Evolutionary conservation across 805 yeast species (phyloP), one percentile per base, ranked within the genome.

Genomic region (Yarrowia hollandica): DNA sequence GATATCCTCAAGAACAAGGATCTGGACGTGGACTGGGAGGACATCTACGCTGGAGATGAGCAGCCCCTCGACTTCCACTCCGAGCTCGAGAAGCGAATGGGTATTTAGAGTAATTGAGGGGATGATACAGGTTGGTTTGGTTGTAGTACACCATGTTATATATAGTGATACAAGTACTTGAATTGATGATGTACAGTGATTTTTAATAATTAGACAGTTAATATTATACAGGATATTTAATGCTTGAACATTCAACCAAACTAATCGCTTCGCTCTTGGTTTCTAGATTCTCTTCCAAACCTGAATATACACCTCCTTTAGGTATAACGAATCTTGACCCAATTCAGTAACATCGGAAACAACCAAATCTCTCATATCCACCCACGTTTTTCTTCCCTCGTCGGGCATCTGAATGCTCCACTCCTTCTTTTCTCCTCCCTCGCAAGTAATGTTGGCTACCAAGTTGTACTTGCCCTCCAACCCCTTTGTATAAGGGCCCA

Each of bases 21-120:
- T 61, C 73, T 84, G 18, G 72, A 82, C 14, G 75, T 92, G 38
- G 97, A 89, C 66, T 92, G 98, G 97, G 98, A 94, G 67, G 98
- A 94, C 67, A 79, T 92, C 18, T 91, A 91, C 71, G 77, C 77
- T 23, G 70, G 67, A 59, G 72, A 67, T 28, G 41, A 56, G 18
- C 28, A 67, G 15, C 69, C 69, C 11, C 67, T 64, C 28, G 88
- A 84, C 67, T 80, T 90, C 75, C 96, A 89, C 70, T 68, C 83
- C 14, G 90, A 85, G 66, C 78, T 90, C 78, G 94, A 87, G 72
- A 80, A 74, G 68, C 79, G 76, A 60, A 73, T 85, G 74, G 64
- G 64, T 26, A 46, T 66, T 23, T 65, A 65, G 56, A 30, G 35
- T 28, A 44, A 18, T 44, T 25, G 28, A 25, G 28, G 10, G n/a